Percentiles rank a stretch among this genome's conserved stretches.
Conservation (phyloP, 139 green algal genomes). For the Gonium pectorale region DNA sequence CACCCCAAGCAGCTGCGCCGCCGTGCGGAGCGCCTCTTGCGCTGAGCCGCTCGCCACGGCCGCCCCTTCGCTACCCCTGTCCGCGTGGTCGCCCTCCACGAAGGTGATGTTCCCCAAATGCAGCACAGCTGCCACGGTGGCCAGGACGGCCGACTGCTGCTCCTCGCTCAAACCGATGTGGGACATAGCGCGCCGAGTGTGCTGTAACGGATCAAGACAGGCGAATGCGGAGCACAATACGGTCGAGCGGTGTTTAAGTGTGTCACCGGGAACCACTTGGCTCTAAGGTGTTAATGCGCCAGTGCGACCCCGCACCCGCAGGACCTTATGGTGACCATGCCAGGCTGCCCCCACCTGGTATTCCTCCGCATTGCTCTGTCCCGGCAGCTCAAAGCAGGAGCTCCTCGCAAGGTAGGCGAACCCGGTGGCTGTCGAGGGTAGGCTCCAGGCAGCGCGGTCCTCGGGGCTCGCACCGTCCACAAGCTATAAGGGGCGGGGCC, state of each 20-base stretch:
- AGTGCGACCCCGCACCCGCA: too few species aligned
- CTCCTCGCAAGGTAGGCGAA: constrained; percentile 90
- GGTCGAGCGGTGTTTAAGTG: too few species aligned
- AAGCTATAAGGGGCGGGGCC: too few species aligned
- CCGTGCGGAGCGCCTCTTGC: constrained; percentile 55
- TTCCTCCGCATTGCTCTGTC: constrained; percentile 86
- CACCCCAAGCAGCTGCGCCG: constrained; percentile 73
- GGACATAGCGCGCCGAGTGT: constrained; percentile 89
- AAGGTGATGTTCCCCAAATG: constrained; percentile 96
- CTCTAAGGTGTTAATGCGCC: too few species aligned
- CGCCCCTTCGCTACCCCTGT: neutral
- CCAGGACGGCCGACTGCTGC: constrained; percentile 85
- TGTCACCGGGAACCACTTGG: too few species aligned
- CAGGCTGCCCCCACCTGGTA: too few species aligned
- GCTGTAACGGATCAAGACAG: too few species aligned
- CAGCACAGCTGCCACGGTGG: constrained; percentile 89
- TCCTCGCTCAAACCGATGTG: constrained; percentile 88
- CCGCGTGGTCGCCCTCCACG: constrained; percentile 40
- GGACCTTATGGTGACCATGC: too few species aligned
- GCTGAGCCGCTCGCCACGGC: constrained; percentile 1
- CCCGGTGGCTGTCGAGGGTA: constrained; percentile 61
- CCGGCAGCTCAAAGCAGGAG: constrained; percentile 86
- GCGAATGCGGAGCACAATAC: too few species aligned
- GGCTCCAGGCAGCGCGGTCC: constrained; percentile 72
- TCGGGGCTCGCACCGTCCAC: constrained; percentile 85